Conservation (phyloP, 257 asterid genomes). For the Forsythia viridissima region DNA sequence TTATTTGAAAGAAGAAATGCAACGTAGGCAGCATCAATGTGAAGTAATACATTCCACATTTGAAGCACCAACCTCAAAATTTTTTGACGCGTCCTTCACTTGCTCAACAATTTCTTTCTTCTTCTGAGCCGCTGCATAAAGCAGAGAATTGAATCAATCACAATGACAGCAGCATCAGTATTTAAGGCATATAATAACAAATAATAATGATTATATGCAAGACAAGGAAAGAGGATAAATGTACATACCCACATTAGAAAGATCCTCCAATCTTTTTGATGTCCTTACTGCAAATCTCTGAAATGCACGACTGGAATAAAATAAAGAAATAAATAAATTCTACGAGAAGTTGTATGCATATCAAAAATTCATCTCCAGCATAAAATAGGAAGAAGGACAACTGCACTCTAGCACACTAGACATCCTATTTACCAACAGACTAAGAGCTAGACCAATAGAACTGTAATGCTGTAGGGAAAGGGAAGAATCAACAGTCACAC, state of each 20-base stretch:
- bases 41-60: background rate
- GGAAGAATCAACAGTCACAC: background rate
- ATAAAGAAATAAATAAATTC: background rate
- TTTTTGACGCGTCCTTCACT: conserved; percentile 53
- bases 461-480: background rate
- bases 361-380: background rate
- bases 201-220: background rate
- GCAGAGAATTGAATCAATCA: background rate
- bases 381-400: background rate
- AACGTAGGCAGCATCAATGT: background rate
- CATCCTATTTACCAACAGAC: background rate
- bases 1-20: background rate
- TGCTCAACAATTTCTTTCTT: conserved; percentile 59
- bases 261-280: conserved; percentile 44
- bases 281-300: conserved; percentile 54
- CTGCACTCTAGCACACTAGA: background rate
- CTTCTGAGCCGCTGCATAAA: conserved; percentile 60
- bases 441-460: background rate
- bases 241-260: conserved; percentile 48
- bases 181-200: background rate
- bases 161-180: background rate
- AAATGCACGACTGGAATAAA: conserved; percentile 33
- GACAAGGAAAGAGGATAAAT: background rate
- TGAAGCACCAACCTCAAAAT: conserved; percentile 41
- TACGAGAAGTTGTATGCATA: background rate